phyloP scores from a whole-genome alignment of 169 alveolate genomes.

The Perkinsus olseni region DNA sequence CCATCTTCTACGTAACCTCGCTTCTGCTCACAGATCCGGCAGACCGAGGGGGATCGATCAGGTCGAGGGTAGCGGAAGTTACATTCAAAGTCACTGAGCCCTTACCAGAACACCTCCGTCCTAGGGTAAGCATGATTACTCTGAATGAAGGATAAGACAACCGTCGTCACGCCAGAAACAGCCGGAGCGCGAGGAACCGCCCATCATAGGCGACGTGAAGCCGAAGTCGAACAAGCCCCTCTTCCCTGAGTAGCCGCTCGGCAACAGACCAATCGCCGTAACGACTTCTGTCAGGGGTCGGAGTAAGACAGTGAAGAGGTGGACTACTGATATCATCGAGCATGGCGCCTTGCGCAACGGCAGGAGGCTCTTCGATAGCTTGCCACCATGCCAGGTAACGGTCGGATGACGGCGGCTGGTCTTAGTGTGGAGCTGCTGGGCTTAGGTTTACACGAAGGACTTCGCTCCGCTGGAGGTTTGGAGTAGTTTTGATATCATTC shows the following conservation, averaged over 20 bases:
- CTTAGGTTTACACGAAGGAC: background rate
- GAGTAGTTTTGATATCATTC: background rate
- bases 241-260: background rate
- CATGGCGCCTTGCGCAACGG: constrained; percentile 2
- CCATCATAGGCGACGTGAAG: background rate
- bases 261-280: background rate
- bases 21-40: background rate
- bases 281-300: background rate
- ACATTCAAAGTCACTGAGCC: background rate
- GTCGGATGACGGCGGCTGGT: background rate
- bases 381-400: background rate
- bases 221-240: background rate
- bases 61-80: background rate
- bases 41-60: background rate
- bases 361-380: background rate
- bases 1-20: background rate
- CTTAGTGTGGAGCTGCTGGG: background rate
- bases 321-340: constrained; percentile 7
- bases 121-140: background rate
- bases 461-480: constrained; percentile 7
- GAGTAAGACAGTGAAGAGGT: background rate
- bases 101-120: background rate
- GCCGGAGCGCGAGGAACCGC: background rate
- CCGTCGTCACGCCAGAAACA: too few relatives aligned
- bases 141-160: too few relatives aligned